Conservation (phyloP, 805 yeast genomes). For the Wickerhamiella slavikovae region DNA sequence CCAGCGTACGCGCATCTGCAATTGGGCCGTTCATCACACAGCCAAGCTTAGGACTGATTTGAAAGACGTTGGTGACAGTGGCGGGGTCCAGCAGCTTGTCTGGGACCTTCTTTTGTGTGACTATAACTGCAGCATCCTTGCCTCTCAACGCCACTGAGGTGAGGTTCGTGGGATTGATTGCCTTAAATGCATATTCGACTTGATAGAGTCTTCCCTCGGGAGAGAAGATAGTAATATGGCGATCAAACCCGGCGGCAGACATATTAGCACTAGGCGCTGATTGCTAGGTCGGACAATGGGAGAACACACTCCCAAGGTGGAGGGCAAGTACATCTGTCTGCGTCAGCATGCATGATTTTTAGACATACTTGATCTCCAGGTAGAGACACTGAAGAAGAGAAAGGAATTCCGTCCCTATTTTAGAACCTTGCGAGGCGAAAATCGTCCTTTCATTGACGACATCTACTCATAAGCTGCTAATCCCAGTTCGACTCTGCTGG, state of each 20-base stretch:
- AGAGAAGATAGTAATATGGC: conserved; percentile 95
- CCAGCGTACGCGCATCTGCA: conserved; percentile 86
- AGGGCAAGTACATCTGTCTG: no score
- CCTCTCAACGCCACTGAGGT: conserved; percentile 81
- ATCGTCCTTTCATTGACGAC: no score
- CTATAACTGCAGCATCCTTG: conserved; percentile 64
- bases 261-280: conserved; percentile 1
- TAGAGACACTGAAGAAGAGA: no score
- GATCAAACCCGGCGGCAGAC: conserved; percentile 75
- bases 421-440: no score
- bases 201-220: conserved; percentile 97
- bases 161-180: conserved; percentile 79
- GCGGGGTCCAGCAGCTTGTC: conserved; percentile 78
- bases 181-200: conserved; percentile 96
- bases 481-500: no score
- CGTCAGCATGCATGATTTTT: no score
- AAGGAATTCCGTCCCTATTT: no score
- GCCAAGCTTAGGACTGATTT: conserved; percentile 64
- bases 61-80: conserved; percentile 73
- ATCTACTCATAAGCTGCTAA: no score
- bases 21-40: conserved; percentile 79
- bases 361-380: no score
- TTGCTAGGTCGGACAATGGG: neutral
- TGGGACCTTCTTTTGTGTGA: conserved; percentile 90
- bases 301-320: neutral